These are phyloP conservation scores for Phytophthora ramorum DNA, from an alignment of 352 stramenopile genomes.

Conservation along the genomic window DNA sequence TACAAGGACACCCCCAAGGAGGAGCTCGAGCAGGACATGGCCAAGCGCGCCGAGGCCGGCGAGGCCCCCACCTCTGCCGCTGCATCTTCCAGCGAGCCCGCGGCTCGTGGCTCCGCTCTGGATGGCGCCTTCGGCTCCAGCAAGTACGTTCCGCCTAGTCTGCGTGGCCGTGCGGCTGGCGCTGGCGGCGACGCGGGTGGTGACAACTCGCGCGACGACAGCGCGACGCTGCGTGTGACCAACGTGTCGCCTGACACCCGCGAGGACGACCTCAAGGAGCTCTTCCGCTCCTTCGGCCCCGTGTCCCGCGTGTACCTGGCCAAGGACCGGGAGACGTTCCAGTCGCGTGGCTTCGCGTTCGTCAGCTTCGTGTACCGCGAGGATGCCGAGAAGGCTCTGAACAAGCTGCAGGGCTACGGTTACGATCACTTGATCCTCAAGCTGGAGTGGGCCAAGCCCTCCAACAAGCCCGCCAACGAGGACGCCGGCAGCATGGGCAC, in stretches of 20 bases:
- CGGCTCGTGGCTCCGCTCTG: slow-evolving; percentile 58
- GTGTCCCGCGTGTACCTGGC: slow-evolving; percentile 98
- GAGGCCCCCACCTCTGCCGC: slow-evolving; percentile 21
- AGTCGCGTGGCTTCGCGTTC: slow-evolving; percentile 98
- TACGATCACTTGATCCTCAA: slow-evolving; percentile 99
- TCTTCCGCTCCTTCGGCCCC: slow-evolving; percentile 97
- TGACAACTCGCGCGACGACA: slow-evolving; percentile 64
- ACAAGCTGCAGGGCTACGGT: slow-evolving; percentile 97
- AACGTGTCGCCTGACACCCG: slow-evolving; percentile 99
- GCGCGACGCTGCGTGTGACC: slow-evolving; percentile 97
- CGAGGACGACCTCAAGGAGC: slow-evolving; percentile 98
- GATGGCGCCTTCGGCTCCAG: slow-evolving; percentile 79
- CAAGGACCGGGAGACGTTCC: slow-evolving; percentile 98
- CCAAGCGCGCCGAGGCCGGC: slow-evolving; percentile 56
- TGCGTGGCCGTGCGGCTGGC: slow-evolving; percentile 62
- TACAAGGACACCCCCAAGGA: slow-evolving; percentile 90
- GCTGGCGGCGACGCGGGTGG: slow-evolving; percentile 41
- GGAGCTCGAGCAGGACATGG: slow-evolving; percentile 77
- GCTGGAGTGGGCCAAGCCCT: slow-evolving; percentile 99
- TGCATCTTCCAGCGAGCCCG: slow-evolving; percentile 28
- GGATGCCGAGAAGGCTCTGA: slow-evolving; percentile 96
- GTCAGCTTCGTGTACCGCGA: slow-evolving; percentile 97
- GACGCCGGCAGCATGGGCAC: slow-evolving; percentile 85
- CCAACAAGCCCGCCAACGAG: slow-evolving; percentile 82
- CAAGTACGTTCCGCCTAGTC: slow-evolving; percentile 89